These are phyloP conservation scores for Puccinellia tenuiflora DNA, from an alignment of 176 grass and related monocot genomes.

Conservation along the genomic window DNA sequence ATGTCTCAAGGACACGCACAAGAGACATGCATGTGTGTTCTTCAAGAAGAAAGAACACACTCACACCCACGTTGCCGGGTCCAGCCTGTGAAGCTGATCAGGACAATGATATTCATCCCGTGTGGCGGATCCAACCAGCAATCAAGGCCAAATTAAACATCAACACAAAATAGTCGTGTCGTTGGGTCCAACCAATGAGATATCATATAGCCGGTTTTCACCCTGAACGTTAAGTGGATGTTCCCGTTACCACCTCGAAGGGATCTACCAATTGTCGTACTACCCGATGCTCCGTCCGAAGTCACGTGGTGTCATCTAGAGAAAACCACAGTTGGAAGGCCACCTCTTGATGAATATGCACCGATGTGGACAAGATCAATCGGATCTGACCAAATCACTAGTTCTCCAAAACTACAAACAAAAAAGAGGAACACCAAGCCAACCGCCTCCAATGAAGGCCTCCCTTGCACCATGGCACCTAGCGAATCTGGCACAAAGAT, in stretches of 20 bases:
- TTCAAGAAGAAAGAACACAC: neutral
- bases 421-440: neutral
- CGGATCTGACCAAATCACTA: neutral
- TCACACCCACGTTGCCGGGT: neutral
- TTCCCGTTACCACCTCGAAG: neutral
- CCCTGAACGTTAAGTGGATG: neutral
- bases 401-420: neutral
- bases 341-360: neutral
- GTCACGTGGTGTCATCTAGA: neutral
- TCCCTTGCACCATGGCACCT: neutral
- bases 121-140: neutral
- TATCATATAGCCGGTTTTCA: neutral
- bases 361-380: neutral
- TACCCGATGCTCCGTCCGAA: neutral
- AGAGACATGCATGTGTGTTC: too few species aligned
- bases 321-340: neutral
- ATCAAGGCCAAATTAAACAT: neutral
- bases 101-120: neutral
- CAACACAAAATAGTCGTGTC: neutral
- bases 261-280: neutral
- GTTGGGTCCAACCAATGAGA: neutral
- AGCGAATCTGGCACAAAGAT: neutral
- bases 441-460: neutral
- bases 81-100: neutral
- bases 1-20: too few species aligned